Percentiles rank a stretch among this genome's conserved stretches.
Conservation (phyloP, 139 green algal genomes). For the Tetradesmus obliquus region DNA sequence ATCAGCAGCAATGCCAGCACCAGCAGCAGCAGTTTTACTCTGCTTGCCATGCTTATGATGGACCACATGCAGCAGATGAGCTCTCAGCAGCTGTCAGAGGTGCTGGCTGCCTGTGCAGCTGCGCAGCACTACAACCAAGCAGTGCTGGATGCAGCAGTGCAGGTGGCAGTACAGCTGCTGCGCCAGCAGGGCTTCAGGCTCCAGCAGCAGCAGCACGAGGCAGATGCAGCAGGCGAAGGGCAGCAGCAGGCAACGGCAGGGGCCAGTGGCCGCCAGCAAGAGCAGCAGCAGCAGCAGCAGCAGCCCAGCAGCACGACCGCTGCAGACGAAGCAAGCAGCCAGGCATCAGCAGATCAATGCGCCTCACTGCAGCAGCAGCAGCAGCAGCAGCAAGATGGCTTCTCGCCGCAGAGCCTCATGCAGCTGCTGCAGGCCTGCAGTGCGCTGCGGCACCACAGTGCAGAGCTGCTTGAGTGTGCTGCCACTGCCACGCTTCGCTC, state of each 20-base stretch:
- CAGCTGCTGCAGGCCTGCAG: not conserved
- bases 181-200: constrained; percentile 5
- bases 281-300: not conserved
- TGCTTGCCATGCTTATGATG: constrained; percentile 29
- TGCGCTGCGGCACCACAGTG: constrained; percentile 1
- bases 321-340: not conserved
- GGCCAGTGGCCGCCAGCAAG: not conserved
- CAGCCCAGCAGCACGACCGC: not conserved
- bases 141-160: not conserved
- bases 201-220: not conserved
- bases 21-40: constrained; percentile 25
- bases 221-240: not conserved
- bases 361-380: not conserved
- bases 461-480: constrained; percentile 24
- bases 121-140: constrained; percentile 35
- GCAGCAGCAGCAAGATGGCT: not conserved
- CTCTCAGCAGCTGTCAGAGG: constrained; percentile 1
- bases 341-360: not conserved
- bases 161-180: not conserved
- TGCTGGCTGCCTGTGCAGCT: constrained; percentile 28
- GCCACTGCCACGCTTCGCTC: not conserved
- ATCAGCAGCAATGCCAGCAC: not conserved
- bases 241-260: not conserved
- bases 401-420: not conserved
- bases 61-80: constrained; percentile 15